Conservation (phyloP, 2,329 filamentous ascomycete species). For the Cytospora mali region DNA sequence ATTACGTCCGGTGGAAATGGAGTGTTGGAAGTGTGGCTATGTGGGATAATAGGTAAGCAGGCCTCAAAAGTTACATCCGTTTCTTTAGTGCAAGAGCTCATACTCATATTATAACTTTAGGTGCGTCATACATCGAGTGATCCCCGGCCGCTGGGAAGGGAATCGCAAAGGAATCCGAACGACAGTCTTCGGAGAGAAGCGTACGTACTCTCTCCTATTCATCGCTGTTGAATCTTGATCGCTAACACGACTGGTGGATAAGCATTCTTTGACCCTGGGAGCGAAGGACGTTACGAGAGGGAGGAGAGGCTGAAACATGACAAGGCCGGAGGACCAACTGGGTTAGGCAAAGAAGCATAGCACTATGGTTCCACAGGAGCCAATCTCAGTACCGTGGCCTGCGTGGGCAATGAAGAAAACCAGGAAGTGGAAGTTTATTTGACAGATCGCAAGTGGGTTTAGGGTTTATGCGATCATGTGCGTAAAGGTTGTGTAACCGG, state of each 20-base stretch:
- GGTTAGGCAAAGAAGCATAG: not conserved
- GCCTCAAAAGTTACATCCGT: not conserved
- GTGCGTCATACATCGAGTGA: slow-evolving; percentile 44
- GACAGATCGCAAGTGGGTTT: too few species aligned
- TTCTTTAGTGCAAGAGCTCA: not conserved
- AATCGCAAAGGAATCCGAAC: slow-evolving; percentile 43
- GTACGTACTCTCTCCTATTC: slow-evolving; percentile 35
- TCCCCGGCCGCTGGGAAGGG: slow-evolving; percentile 44
- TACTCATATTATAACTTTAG: slow-evolving; percentile 17
- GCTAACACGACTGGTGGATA: not conserved
- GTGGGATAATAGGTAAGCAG: slow-evolving; percentile 49
- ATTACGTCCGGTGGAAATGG: slow-evolving; percentile 55
- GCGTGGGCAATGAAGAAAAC: too few species aligned
- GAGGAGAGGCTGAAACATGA: slow-evolving; percentile 31
- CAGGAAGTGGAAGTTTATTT: too few species aligned
- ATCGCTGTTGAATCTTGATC: not conserved
- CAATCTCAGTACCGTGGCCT: not conserved
- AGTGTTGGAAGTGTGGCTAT: slow-evolving; percentile 51
- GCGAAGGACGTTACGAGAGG: slow-evolving; percentile 37
- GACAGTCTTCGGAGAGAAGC: slow-evolving; percentile 49
- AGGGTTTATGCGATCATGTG: too few species aligned
- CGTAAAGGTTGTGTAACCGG: too few species aligned
- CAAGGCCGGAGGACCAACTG: not conserved
- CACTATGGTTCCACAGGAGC: not conserved
- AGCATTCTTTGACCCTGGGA: slow-evolving; percentile 40